Percentiles rank a stretch among this genome's conserved stretches.
Evolutionary conservation across 1,284 basidiomycete species (phyloP).

Genomic region (Malassezia globosa): DNA sequence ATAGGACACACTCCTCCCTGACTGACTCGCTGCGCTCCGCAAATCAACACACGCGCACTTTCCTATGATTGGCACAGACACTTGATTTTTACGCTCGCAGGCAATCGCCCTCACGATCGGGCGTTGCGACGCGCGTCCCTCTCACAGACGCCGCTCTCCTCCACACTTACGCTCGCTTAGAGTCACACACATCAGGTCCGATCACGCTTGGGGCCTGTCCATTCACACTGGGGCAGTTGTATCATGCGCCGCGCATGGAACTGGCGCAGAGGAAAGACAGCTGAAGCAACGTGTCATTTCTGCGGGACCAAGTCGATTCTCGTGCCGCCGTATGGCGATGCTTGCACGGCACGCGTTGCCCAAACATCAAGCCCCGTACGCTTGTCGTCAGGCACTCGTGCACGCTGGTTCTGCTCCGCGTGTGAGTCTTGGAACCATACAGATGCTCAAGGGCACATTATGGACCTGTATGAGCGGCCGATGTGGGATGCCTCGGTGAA

Average conservation of each 20-base stretch:
- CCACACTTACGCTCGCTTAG: too few species aligned
- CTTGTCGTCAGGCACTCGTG: constrained; percentile 28
- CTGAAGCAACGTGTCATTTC: constrained; percentile 26
- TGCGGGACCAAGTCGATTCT: constrained; percentile 27
- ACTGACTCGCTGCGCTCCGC: too few species aligned
- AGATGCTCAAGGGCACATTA: constrained; percentile 16
- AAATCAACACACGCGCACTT: too few species aligned
- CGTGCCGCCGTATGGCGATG: constrained; percentile 23
- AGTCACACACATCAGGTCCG: too few species aligned
- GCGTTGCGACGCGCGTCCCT: not conserved
- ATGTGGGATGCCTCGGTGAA: constrained; percentile 30
- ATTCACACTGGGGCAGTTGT: too few species aligned
- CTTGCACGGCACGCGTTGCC: not conserved
- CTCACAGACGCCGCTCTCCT: not conserved
- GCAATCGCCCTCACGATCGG: not conserved
- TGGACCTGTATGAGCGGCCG: constrained; percentile 24
- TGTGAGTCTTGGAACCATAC: constrained; percentile 32
- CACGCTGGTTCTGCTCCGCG: constrained; percentile 33
- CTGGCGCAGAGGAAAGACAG: too few species aligned
- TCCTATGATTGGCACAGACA: too few species aligned
- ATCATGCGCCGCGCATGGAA: not conserved
- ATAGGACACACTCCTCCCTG: too few species aligned
- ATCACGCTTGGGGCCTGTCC: too few species aligned
- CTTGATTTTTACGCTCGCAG: too few species aligned
- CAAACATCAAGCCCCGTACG: not conserved